Conservation (phyloP, 257 asterid genomes). For the Fraxinus quadrangulata region DNA sequence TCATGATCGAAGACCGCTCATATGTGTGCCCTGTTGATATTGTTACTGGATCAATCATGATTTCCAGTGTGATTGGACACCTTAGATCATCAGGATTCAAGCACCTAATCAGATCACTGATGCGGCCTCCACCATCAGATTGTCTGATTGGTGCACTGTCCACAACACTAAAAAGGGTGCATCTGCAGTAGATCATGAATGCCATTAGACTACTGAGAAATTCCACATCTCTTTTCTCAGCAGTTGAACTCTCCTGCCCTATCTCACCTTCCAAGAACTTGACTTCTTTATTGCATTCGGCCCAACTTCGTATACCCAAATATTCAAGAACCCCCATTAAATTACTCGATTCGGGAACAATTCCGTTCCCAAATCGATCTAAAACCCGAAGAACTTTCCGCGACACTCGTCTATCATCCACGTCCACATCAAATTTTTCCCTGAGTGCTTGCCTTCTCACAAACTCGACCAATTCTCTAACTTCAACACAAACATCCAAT, state of each 20-base stretch:
- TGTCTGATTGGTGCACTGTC: conserved; percentile 9
- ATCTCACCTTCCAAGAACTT: conserved; percentile 59
- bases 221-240: conserved; percentile 43
- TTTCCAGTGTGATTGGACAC: conserved; percentile 81
- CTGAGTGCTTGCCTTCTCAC: conserved; percentile 47
- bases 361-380: conserved; percentile 41
- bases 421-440: conserved; percentile 46
- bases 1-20: conserved; percentile 65
- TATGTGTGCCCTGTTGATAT: conserved; percentile 81
- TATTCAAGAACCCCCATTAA: conserved; percentile 51
- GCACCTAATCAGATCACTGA: conserved; percentile 23
- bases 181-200: conserved; percentile 64
- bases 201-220: conserved; percentile 51
- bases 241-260: conserved; percentile 34
- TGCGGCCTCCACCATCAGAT: conserved; percentile 8
- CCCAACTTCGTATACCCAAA: conserved; percentile 63
- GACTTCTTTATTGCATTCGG: conserved; percentile 51
- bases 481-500: conserved; percentile 44
- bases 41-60: conserved; percentile 84
- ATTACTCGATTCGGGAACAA: conserved; percentile 48
- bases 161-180: conserved; percentile 44
- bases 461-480: conserved; percentile 55
- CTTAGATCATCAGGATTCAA: conserved; percentile 70
- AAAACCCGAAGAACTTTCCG: conserved; percentile 34
- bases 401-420: conserved; percentile 38